These are phyloP conservation scores for Solanum bukasovii DNA, from an alignment of 257 asterid genomes.

Conservation along the genomic window DNA sequence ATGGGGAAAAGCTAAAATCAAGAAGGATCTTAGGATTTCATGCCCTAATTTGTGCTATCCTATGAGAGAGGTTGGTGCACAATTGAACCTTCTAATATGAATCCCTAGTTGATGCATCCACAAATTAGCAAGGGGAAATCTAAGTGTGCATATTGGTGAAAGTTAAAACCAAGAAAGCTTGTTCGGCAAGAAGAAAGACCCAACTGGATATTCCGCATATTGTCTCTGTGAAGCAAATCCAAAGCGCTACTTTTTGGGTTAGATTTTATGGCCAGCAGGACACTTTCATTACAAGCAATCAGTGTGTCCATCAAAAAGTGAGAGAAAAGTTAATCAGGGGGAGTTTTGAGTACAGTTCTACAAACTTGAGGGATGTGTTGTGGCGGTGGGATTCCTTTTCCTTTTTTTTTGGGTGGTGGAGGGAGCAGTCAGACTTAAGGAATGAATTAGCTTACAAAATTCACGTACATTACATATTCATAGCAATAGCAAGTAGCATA, in stretches of 20 bases:
- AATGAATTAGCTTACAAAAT: neutral
- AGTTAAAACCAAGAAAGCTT: neutral
- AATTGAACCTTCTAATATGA: neutral
- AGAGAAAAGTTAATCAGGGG: neutral
- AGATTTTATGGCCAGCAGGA: neutral
- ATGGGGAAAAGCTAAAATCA: neutral
- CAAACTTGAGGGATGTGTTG: neutral
- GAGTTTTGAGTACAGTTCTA: neutral
- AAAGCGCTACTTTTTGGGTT: neutral
- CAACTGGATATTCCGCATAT: neutral
- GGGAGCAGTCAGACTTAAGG: neutral
- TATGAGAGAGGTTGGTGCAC: neutral
- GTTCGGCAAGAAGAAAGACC: neutral
- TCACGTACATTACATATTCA: neutral
- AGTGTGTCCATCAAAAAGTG: neutral
- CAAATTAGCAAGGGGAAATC: neutral
- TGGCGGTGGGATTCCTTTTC: neutral
- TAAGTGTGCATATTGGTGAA: neutral
- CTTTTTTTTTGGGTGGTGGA: neutral
- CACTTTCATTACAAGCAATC: neutral
- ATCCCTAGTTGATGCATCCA: neutral
- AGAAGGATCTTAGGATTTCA: neutral
- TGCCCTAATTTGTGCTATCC: neutral
- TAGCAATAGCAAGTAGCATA: constrained; percentile 2
- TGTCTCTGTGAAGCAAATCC: neutral